These are phyloP conservation scores for Coemansia sp. DNA, from an alignment of 192 early-diverging fungal species.

Conservation along the genomic window DNA sequence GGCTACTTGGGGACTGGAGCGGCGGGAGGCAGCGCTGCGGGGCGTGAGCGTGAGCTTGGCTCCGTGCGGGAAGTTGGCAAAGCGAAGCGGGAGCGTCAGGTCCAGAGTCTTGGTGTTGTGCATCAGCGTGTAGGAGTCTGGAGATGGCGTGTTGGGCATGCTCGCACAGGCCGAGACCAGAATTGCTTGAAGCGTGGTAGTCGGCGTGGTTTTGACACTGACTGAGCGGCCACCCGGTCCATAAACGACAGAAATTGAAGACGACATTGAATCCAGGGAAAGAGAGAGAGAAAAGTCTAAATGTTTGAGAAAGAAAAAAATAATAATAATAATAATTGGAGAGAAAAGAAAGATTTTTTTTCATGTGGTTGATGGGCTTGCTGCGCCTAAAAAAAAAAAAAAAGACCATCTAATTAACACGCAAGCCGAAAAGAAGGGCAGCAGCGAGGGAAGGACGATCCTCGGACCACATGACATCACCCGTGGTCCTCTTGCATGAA, in stretches of 20 bases:
- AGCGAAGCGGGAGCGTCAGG: slow-evolving; percentile 73
- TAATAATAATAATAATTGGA: no score
- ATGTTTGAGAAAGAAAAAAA: neutral
- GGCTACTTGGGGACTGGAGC: neutral
- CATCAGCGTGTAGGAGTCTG: slow-evolving; percentile 64
- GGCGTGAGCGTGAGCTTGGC: slow-evolving; percentile 69
- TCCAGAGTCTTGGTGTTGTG: slow-evolving; percentile 71
- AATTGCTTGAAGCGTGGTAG: slow-evolving; percentile 71
- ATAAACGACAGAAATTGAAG: slow-evolving; percentile 63
- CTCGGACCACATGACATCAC: neutral
- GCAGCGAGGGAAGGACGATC: neutral
- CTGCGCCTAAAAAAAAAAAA: neutral
- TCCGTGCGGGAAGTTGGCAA: slow-evolving; percentile 80
- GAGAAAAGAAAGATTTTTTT: neutral
- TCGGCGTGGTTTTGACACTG: slow-evolving; percentile 72
- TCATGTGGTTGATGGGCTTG: no score
- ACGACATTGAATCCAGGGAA: slow-evolving; percentile 44
- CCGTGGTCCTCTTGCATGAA: neutral
- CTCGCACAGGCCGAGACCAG: slow-evolving; percentile 65
- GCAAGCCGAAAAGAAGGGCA: no score
- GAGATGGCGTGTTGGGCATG: slow-evolving; percentile 53
- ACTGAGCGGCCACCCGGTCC: slow-evolving; percentile 35
- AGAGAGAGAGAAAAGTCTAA: neutral
- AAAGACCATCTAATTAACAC: no score
- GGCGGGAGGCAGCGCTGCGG: slow-evolving; percentile 2